Base-by-base conservation (phyloP, 345 rosid species). In the Arabis hirsuta region DNA sequence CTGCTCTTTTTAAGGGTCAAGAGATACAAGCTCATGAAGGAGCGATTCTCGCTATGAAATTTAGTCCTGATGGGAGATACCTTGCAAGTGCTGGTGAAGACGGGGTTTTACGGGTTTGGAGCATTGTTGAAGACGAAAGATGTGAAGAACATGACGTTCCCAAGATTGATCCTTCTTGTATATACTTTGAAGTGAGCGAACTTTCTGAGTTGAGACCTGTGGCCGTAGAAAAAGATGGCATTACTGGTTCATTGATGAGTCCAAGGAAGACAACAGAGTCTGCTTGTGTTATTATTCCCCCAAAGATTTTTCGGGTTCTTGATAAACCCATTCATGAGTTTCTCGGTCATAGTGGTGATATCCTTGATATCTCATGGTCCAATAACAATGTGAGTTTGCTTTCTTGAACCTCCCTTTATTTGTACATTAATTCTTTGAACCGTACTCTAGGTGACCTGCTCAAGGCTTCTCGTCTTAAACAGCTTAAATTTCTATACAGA, bases 31-130 rank as follows among this genome's bases (percentile, higher is more conserved):
- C 97, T n/a, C 97, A 90, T 39, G 71, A 74, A 1, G 95, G 97
- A 62, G 68, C 84, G 4, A 87, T 90, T 59, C 81, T 88, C 79
- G 64, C 88, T 36, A 86, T 90, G 95, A 90, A 80, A 46, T 90
- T 90, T 79, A 90, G 95, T 76, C 92, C 84, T 31, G 95, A 90
- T 67, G 97, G 97, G 46, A 85, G 81, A 80, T 90, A 74, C 62
- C 88, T 90, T 34, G 95, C 95, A 3, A 88, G 92, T 79, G 95
- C 88, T 2, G 92, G 97, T 34, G 85, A 86, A 76, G 97, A 90
- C 54, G 65, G 82, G 13, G 72, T 86, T 48, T 84, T 90, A 39
- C 63, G 90, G 20, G 76, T 88, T 46, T 90, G 95, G 97, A 81
- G 83, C 31, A 78, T 90, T 67, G 83, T 85, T 65, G 95, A 87